Conservation (phyloP, 768 basidiomycete species). For the Tulasnella sp. region DNA sequence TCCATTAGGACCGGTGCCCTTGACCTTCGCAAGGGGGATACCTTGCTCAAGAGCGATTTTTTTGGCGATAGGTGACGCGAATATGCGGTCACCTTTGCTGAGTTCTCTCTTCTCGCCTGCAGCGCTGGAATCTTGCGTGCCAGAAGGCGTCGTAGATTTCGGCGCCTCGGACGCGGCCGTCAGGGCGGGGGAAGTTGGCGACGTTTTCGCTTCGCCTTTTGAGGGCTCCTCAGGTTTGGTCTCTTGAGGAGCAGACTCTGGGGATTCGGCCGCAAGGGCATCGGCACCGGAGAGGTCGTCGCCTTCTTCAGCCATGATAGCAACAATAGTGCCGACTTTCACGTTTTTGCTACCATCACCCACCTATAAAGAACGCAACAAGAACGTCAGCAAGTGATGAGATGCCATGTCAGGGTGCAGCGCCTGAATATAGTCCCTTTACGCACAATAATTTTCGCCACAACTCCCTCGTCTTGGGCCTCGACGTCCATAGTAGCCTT, state of each 20-base stretch:
- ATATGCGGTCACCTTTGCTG: conserved; percentile 66
- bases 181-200: conserved; percentile 20
- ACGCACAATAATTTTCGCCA: conserved; percentile 93
- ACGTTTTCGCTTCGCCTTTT: conserved; percentile 15
- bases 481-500: conserved; percentile 99
- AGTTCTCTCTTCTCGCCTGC: conserved; percentile 37
- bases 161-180: conserved; percentile 28
- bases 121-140: conserved; percentile 26
- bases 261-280: conserved; percentile 53
- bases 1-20: conserved; percentile 87
- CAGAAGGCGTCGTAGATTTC: conserved; percentile 23
- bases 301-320: conserved; percentile 86
- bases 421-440: not conserved
- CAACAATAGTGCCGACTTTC: conserved; percentile 76
- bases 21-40: conserved; percentile 77
- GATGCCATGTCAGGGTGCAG: not conserved
- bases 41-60: conserved; percentile 93
- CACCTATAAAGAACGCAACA: conserved; percentile 35
- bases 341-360: conserved; percentile 79
- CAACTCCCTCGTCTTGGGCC: conserved; percentile 91
- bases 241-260: conserved; percentile 29
- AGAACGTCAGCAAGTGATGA: not conserved
- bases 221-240: conserved; percentile 26
- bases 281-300: conserved; percentile 81
- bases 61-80: conserved; percentile 91